A percentile compares a stretch with the other conserved stretches of the same genome.
Evolutionary conservation across 75 land plant genomes (phyloP).

Genomic region (Sequoiadendron giganteum): DNA sequence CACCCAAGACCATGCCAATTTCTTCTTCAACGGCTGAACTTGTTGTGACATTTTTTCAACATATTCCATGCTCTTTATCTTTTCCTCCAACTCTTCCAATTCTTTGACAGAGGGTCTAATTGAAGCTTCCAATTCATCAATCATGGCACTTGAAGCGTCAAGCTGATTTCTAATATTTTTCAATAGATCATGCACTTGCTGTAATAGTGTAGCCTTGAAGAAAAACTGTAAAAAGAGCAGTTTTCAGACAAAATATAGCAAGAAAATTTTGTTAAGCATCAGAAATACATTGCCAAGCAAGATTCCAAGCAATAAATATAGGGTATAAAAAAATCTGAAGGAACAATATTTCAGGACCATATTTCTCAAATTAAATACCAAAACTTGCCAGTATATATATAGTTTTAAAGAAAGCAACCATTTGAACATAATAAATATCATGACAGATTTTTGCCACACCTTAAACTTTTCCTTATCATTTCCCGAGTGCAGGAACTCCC

Average conservation of each 20-base stretch:
- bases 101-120: conserved; percentile 60
- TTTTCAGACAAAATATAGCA: neutral
- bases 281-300: neutral
- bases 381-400: neutral
- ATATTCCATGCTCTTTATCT: conserved; percentile 75
- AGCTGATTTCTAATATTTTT: conserved; percentile 39
- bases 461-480: conserved; percentile 92
- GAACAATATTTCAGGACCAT: neutral
- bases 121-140: conserved; percentile 58
- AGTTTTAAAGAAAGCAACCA: neutral
- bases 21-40: conserved; percentile 51
- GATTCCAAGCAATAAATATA: neutral
- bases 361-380: neutral
- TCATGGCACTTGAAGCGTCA: conserved; percentile 36
- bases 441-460: conserved; percentile 22
- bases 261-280: neutral
- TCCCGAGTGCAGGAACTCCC: conserved; percentile 96
- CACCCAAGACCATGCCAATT: conserved; percentile 88
- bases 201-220: conserved; percentile 91
- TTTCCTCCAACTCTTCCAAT: conserved; percentile 57
- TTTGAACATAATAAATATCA: neutral
- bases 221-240: conserved; percentile 55
- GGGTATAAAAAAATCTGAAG: neutral
- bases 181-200: conserved; percentile 78
- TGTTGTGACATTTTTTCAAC: conserved; percentile 75